Percentiles rank a stretch among this genome's conserved stretches.
Conservation (phyloP, 441 rosid genomes). For the Lepidium campestre region DNA sequence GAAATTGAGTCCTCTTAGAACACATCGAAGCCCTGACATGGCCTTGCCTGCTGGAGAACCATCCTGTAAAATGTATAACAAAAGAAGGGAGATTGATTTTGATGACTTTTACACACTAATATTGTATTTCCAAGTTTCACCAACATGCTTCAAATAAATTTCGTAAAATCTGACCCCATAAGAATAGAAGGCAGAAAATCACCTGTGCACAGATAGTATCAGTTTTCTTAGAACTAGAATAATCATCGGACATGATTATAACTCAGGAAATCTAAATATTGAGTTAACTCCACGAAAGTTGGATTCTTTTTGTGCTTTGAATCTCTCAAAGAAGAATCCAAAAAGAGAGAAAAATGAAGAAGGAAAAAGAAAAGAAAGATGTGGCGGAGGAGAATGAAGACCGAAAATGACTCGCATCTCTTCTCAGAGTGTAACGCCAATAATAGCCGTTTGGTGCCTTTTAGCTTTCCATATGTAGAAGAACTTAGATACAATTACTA, state of each 20-base stretch:
- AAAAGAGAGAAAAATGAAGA: neutral
- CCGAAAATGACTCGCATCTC: neutral
- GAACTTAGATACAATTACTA: neutral
- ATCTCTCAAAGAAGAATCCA: neutral
- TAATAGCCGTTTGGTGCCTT: constrained; percentile 42
- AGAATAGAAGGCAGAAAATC: neutral
- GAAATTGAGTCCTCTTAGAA: constrained; percentile 53
- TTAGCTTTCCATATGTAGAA: constrained; percentile 34
- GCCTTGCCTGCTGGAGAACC: constrained; percentile 43
- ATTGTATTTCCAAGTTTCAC: too few relatives aligned
- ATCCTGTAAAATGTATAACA: constrained; percentile 30
- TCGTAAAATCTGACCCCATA: too few relatives aligned
- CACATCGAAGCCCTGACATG: constrained; percentile 54
- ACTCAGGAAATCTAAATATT: neutral
- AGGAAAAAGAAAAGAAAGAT: neutral
- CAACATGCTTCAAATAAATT: too few relatives aligned
- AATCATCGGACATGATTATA: constrained; percentile 60
- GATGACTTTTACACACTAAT: too few relatives aligned
- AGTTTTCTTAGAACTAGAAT: constrained; percentile 73
- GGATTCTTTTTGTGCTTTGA: neutral
- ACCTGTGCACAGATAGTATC: constrained; percentile 75
- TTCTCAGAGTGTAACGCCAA: neutral
- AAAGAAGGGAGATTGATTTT: too few relatives aligned
- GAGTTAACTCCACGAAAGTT: neutral
- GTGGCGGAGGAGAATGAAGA: neutral